These are phyloP conservation scores for Flammula alnicola DNA, from an alignment of 1,284 basidiomycete species.

Conservation along the genomic window DNA sequence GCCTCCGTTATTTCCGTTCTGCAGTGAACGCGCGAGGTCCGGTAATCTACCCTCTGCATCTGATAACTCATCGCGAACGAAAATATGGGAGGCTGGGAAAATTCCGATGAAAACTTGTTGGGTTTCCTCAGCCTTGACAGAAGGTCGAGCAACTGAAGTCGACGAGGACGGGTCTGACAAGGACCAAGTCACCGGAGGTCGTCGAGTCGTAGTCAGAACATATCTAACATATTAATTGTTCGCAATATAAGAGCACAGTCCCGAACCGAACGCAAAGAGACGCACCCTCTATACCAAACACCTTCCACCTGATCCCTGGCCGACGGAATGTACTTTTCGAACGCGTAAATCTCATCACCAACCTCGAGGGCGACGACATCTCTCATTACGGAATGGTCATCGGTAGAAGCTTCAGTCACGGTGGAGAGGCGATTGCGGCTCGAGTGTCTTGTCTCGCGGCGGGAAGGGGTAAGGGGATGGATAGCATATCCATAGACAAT, in stretches of 20 bases:
- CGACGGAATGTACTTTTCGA: constrained; percentile 83
- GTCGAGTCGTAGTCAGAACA: constrained; percentile 82
- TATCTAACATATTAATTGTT: constrained; percentile 56
- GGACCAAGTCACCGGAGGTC: constrained; percentile 70
- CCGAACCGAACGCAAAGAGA: constrained; percentile 25
- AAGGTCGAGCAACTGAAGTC: constrained; percentile 58
- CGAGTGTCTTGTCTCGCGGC: constrained; percentile 72
- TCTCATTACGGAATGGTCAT: constrained; percentile 65
- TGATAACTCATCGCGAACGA: constrained; percentile 86
- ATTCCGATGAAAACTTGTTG: constrained; percentile 95
- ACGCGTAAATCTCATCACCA: constrained; percentile 96
- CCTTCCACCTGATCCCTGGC: constrained; percentile 73
- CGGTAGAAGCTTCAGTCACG: constrained; percentile 70
- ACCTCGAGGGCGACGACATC: constrained; percentile 86
- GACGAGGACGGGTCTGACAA: constrained; percentile 51
- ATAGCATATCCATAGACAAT: constrained; percentile 85
- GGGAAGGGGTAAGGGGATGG: constrained; percentile 75
- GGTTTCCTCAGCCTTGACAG: constrained; percentile 67
- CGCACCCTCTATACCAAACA: constrained; percentile 89
- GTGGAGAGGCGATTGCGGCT: constrained; percentile 66
- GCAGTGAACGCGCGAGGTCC: constrained; percentile 60
- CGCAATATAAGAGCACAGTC: constrained; percentile 18
- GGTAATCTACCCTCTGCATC: constrained; percentile 88
- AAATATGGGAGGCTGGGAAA: constrained; percentile 91
- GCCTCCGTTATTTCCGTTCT: constrained; percentile 36